Evolutionary conservation across 2,329 filamentous ascomycete species (phyloP), one percentile per base, ranked within the genome.

Genomic region (Bipolaris sorokiniana): DNA sequence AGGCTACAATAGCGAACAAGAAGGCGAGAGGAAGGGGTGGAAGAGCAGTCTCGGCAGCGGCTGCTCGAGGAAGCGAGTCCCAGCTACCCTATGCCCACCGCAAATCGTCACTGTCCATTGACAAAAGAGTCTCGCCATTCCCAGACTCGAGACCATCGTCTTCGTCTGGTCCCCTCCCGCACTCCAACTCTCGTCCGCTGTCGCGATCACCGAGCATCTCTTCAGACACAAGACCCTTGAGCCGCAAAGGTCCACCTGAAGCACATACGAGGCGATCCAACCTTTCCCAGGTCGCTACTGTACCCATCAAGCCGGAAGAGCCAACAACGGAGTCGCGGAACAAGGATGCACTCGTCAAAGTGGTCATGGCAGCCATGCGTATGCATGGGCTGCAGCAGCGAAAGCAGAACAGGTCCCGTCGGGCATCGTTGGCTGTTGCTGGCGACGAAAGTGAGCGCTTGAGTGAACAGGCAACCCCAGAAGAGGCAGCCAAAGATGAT

Each of bases 361-460:
- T 82, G 4, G 78, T 83, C 22, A 81, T 84, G 79, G 79, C 82
- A 5, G 82, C 80, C 3, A 82, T 84, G 81, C 80, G 82, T 1
- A 75, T 84, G 58, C 77, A 83, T 58, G 82, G 82, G 1, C 58
- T 82, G 7, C 77, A 80, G 34, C 80, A 81, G 56, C 70, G 73
- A 40, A 80, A 77, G 65, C 70, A 77, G 65, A 68, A 49, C 40
- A 71, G 67, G 38, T 68, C 67, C 5, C 63, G 67, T 11, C 62
- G 61, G 16, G 52, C 61, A 11, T 76, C 74, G 2, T 38, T 68
- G 11, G 65, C 62, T 22, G 62, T 61, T 36, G 65, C 57, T n/a
- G 42, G 53, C 1, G 63, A 66, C 2, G 42, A 63, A 20, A 49
- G 40, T 7, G 64, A 70, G 37, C 54, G 58, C 11, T 7, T 55